phyloP scores from a whole-genome alignment of 768 basidiomycete genomes.

The Auriscalpium vulgare region DNA sequence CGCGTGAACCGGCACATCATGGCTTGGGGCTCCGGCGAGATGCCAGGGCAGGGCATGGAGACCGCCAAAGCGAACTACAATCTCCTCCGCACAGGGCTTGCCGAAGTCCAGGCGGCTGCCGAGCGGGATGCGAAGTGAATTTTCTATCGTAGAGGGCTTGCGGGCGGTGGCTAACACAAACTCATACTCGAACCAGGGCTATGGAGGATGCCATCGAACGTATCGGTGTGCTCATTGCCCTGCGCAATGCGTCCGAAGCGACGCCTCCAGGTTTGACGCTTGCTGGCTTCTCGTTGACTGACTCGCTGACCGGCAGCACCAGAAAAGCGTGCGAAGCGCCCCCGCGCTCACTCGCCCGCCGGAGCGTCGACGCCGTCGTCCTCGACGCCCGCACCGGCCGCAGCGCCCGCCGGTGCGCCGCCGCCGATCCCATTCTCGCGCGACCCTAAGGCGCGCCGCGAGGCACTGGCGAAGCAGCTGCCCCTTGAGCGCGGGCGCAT shows the following conservation, averaged over 20 bases:
- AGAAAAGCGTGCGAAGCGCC: slow-evolving; percentile 67
- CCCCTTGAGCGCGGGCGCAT: slow-evolving; percentile 69
- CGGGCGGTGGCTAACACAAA: slow-evolving; percentile 1
- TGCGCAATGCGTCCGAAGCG: slow-evolving; percentile 64
- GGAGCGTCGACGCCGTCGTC: slow-evolving; percentile 34
- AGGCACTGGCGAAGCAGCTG: slow-evolving; percentile 49
- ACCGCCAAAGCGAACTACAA: slow-evolving; percentile 53
- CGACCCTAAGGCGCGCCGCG: slow-evolving; percentile 60
- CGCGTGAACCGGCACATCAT: slow-evolving; percentile 68
- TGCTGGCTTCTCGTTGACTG: not conserved
- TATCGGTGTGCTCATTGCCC: slow-evolving; percentile 59
- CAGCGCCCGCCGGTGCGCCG: slow-evolving; percentile 47
- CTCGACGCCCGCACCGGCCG: slow-evolving; percentile 22
- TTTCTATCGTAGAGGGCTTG: not conserved
- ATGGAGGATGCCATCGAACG: slow-evolving; percentile 68
- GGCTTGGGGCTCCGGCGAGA: slow-evolving; percentile 66
- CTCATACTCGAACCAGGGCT: slow-evolving; percentile 34
- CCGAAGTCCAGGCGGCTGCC: slow-evolving; percentile 50
- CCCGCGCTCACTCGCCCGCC: slow-evolving; percentile 60
- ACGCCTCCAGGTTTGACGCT: slow-evolving; percentile 40
- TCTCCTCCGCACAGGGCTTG: slow-evolving; percentile 53
- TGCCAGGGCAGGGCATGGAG: slow-evolving; percentile 62
- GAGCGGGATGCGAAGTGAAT: slow-evolving; percentile 57
- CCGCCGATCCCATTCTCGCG: slow-evolving; percentile 44
- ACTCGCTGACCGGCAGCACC: not conserved